Evolutionary conservation across 1,139 yeast species (phyloP).

Genomic region (Diutina rugosa): DNA sequence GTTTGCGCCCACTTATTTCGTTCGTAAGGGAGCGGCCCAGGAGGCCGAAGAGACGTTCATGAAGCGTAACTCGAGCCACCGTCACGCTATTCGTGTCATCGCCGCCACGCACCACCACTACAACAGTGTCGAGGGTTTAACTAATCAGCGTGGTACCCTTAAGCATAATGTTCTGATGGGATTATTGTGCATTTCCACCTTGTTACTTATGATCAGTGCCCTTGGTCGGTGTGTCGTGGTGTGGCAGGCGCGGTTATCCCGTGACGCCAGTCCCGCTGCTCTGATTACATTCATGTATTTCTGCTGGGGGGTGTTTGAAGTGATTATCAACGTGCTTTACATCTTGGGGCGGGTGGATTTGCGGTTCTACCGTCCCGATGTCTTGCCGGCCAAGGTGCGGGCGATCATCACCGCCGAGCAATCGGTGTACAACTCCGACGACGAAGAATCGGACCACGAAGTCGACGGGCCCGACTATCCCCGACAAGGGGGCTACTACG

Average conservation of each 20-base stretch:
- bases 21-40: conserved; percentile 31
- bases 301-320: conserved; percentile 56
- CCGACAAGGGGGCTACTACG: background rate
- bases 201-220: conserved; percentile 43
- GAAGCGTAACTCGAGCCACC: conserved; percentile 33
- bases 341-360: conserved; percentile 56
- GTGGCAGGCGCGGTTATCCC: conserved; percentile 23
- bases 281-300: conserved; percentile 51
- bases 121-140: conserved; percentile 29
- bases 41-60: conserved; percentile 40
- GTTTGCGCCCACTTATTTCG: conserved; percentile 42
- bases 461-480: background rate
- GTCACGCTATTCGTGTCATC: conserved; percentile 39
- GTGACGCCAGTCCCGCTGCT: conserved; percentile 12
- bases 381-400: conserved; percentile 1
- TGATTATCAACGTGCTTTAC: conserved; percentile 39
- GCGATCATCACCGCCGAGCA: conserved; percentile 32
- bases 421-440: background rate
- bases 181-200: conserved; percentile 37
- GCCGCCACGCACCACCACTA: conserved; percentile 33
- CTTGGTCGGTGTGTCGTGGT: conserved; percentile 44
- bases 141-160: conserved; percentile 31
- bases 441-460: background rate
- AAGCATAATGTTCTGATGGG: conserved; percentile 35
- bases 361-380: conserved; percentile 68